Percentiles rank a stretch among this genome's conserved stretches.
phyloP scores from a whole-genome alignment of 73 alveolate species.

The Paramecium biaurelia region DNA sequence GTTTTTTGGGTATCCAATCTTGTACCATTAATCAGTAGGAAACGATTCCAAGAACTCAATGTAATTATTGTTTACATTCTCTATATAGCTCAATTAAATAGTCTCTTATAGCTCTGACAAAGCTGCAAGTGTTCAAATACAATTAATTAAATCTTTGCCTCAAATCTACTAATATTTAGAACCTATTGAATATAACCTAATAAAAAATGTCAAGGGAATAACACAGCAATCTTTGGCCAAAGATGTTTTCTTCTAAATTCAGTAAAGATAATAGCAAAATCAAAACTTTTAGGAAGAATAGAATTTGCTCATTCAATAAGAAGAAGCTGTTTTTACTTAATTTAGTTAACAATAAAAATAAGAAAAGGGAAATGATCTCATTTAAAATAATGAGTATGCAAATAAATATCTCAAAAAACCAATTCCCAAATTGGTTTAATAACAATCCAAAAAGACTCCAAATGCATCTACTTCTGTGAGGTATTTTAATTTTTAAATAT shows the following conservation, averaged over 20 bases:
- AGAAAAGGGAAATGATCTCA: background rate
- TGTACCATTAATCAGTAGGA: background rate
- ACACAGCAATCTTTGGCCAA: background rate
- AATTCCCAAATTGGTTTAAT: background rate
- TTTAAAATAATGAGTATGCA: background rate
- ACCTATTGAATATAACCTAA: background rate
- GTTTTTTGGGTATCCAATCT: conserved; percentile 27
- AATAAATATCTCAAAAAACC: conserved; percentile 25
- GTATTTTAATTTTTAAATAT: background rate
- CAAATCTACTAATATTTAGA: background rate
- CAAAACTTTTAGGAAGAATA: background rate
- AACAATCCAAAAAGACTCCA: conserved; percentile 33
- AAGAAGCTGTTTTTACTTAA: background rate
- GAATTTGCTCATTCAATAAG: background rate
- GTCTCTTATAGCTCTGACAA: background rate
- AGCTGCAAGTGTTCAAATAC: background rate
- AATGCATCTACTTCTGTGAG: conserved; percentile 41
- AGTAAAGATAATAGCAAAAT: background rate
- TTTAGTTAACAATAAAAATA: background rate
- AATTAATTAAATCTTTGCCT: conserved; percentile 11
- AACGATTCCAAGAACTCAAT: background rate
- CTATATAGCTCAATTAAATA: background rate
- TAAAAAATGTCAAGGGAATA: background rate
- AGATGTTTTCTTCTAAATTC: background rate
- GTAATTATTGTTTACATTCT: background rate